These are phyloP conservation scores for Pythium volutum DNA, from an alignment of 352 stramenopile genomes.

Conservation along the genomic window DNA sequence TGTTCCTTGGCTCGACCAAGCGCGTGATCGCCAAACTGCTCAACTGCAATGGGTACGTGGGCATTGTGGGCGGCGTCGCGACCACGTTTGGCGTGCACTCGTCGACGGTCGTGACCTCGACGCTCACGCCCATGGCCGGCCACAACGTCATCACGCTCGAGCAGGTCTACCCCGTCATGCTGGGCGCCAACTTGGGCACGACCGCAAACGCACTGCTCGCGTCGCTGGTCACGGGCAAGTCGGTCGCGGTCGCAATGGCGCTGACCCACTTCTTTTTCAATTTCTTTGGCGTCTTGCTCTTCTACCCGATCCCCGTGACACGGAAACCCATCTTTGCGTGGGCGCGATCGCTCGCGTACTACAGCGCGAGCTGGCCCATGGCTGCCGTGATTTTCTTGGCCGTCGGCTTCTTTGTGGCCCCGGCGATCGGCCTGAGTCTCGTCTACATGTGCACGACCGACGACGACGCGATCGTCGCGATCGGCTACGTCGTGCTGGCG, in stretches of 20 bases:
- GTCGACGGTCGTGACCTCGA: constrained; percentile 89
- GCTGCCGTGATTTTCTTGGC: constrained; percentile 50
- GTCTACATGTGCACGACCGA: constrained; percentile 57
- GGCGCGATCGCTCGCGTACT: constrained; percentile 65
- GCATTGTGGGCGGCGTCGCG: constrained; percentile 79
- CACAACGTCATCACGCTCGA: constrained; percentile 86
- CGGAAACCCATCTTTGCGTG: constrained; percentile 70
- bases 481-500: constrained; percentile 36
- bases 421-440: constrained; percentile 41
- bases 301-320: constrained; percentile 90
- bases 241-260: constrained; percentile 81
- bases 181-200: constrained; percentile 92
- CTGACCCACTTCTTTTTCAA: constrained; percentile 93
- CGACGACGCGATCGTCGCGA: constrained; percentile 23
- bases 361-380: constrained; percentile 56
- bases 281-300: constrained; percentile 87
- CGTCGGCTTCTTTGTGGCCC: constrained; percentile 45
- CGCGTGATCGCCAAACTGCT: constrained; percentile 84
- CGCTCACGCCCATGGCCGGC: constrained; percentile 85
- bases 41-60: constrained; percentile 88
- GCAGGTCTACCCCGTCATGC: constrained; percentile 86
- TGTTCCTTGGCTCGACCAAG: constrained; percentile 84
- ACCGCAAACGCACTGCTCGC: constrained; percentile 86
- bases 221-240: constrained; percentile 78
- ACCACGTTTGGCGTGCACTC: constrained; percentile 90